These are phyloP conservation scores for Xylariales sp. DNA, from an alignment of 2,329 filamentous ascomycete genomes.

Conservation along the genomic window DNA sequence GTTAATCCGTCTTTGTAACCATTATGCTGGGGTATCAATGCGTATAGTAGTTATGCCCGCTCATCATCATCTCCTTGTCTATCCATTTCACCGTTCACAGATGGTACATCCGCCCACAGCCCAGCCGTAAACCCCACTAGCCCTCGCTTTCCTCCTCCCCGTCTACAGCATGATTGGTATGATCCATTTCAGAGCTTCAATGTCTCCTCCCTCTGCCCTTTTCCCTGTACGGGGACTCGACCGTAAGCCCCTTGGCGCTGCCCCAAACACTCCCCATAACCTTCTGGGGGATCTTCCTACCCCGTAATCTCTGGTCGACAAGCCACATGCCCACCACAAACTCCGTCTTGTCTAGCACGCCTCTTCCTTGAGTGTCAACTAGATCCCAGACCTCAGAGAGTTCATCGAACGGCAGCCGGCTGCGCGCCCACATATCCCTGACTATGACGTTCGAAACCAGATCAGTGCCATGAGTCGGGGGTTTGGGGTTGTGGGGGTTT, in stretches of 20 bases:
- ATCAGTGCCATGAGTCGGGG: conserved; percentile 23
- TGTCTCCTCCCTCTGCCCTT: too few species aligned
- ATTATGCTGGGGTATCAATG: too few species aligned
- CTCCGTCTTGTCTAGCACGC: conserved; percentile 60
- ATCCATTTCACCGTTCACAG: too few species aligned
- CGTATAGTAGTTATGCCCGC: too few species aligned
- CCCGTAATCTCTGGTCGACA: conserved; percentile 74
- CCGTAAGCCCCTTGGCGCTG: conserved; percentile 51
- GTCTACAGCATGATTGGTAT: too few species aligned
- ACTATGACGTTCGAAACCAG: conserved; percentile 64
- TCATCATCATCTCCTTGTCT: too few species aligned
- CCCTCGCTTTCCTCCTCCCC: too few species aligned
- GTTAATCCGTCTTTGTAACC: too few species aligned
- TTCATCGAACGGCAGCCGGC: conserved; percentile 61
- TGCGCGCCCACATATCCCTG: conserved; percentile 70
- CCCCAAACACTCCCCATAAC: conserved; percentile 74
- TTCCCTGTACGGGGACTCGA: conserved; percentile 18
- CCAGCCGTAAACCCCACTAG: too few species aligned
- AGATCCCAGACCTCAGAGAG: conserved; percentile 74
- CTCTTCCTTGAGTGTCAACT: conserved; percentile 54
- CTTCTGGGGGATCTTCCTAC: conserved; percentile 67
- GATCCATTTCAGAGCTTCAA: too few species aligned
- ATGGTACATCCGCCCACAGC: too few species aligned
- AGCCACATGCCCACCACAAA: conserved; percentile 84
- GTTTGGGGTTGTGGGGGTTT: not conserved